Conservation (phyloP, 805 yeast species). For the Priceomyces castillae region DNA sequence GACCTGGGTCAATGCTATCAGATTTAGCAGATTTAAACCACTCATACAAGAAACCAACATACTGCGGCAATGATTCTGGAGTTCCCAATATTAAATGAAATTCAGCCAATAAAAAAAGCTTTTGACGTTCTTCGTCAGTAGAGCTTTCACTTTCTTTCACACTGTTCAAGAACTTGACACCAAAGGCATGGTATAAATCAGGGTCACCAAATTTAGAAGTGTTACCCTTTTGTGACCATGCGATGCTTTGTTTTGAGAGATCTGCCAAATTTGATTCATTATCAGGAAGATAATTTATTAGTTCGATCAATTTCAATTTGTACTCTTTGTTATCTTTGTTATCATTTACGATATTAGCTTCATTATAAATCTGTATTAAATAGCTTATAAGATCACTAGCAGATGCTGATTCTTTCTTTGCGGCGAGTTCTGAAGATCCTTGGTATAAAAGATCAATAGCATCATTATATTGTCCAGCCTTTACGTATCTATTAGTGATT, state of each 20-base stretch:
- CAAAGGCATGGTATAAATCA: constrained; percentile 70
- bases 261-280: constrained; percentile 52
- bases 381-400: constrained; percentile 75
- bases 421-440: constrained; percentile 66
- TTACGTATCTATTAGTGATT: constrained; percentile 78
- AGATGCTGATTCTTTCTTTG: constrained; percentile 72
- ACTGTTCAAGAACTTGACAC: constrained; percentile 54
- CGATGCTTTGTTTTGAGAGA: constrained; percentile 60
- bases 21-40: constrained; percentile 28
- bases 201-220: constrained; percentile 63
- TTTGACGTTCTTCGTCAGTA: constrained; percentile 28
- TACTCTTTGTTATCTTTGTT: constrained; percentile 33
- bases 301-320: constrained; percentile 47
- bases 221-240: constrained; percentile 60
- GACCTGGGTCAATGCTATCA: constrained; percentile 34
- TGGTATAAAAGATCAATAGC: constrained; percentile 73
- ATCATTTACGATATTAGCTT: constrained; percentile 40
- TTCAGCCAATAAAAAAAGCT: constrained; percentile 64
- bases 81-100: constrained; percentile 69
- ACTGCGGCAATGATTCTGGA: constrained; percentile 42
- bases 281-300: constrained; percentile 44
- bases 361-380: constrained; percentile 65
- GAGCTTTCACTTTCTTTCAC: constrained; percentile 15
- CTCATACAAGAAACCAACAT: constrained; percentile 45
- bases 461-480: constrained; percentile 60